Evolutionary conservation across 208 protist species (phyloP), one percentile per base, ranked within the genome.

Genomic region (Leishmania guyanensis): DNA sequence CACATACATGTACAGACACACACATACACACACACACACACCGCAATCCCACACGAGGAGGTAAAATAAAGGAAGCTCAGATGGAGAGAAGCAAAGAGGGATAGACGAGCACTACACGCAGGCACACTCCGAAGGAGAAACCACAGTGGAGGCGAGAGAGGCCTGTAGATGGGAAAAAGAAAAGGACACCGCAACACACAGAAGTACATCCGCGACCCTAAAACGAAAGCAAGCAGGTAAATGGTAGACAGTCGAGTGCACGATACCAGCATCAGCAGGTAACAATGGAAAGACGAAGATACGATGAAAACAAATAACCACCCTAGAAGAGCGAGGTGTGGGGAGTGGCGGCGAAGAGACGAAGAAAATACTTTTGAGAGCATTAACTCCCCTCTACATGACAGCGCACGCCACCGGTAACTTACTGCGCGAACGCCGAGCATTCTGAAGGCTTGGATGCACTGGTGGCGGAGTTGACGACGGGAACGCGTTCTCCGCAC

Each of bases 31-130:
- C 58, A 64, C 6, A 53, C 14, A 22, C 26, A 73, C 46, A 36
- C 69, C 4, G 6, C 51, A 2, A 73, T 53, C 43, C 43, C 43
- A 46, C 43, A 46, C 43, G 43, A 46, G 43, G 29, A 48, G 2
- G 39, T 22, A 39, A 22, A 56, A 56, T 29, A 50, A 36, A 17
- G 1, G 39, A 66, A 20, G 22, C 2, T 10, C 9, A 48, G 8
- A 64, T 14, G 17, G 74, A 66, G 39, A 62, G 17, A 76, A 33
- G n/a, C 29, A 54, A 29, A n/a, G 53, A 53, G 72, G 33, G 33
- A 79, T 16, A 46, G 54, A 70, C 17, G 77, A 54, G n/a, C 78
- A 82, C 54, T 54, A 75, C 26, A 84, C n/a, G 80, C n/a, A 81
- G 16, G 80, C 8, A 33, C n/a, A 83, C 54, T 39, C 78, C 68